Evolutionary conservation across 345 rosid genomes (phyloP).

Genomic region (Kernera saxatilis): DNA sequence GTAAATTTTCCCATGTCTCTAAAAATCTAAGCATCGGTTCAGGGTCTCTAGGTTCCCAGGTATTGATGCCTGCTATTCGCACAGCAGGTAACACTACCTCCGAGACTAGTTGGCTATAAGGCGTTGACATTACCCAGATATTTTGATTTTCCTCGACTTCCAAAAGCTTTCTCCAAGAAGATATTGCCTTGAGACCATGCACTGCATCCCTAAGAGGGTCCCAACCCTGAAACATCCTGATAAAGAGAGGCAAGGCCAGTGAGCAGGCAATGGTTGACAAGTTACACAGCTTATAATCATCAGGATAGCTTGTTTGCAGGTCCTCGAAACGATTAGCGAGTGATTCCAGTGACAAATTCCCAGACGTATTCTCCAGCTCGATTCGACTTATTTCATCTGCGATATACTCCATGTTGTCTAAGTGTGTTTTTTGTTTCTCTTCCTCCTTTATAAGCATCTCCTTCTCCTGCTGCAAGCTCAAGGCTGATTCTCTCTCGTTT

Average conservation of each 20-base stretch:
- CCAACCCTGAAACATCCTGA: constrained; percentile 90
- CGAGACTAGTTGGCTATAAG: constrained; percentile 68
- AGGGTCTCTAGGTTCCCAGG: constrained; percentile 91
- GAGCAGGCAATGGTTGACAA: constrained; percentile 74
- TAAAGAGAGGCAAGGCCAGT: constrained; percentile 69
- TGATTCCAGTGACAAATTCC: constrained; percentile 56
- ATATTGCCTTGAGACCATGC: constrained; percentile 56
- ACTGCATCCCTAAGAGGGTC: constrained; percentile 71
- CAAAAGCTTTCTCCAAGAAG: constrained; percentile 61
- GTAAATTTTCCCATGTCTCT: constrained; percentile 73
- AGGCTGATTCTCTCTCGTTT: constrained; percentile 78
- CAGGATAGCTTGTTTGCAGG: constrained; percentile 45
- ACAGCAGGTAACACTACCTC: constrained; percentile 83
- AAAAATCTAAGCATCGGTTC: constrained; percentile 92
- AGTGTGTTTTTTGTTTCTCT: constrained; percentile 47
- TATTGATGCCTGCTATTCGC: constrained; percentile 72
- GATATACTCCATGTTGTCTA: constrained; percentile 60
- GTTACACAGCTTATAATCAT: constrained; percentile 76
- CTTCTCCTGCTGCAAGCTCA: constrained; percentile 76
- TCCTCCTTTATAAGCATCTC: constrained; percentile 59
- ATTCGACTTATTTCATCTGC: constrained; percentile 38
- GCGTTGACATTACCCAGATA: constrained; percentile 65
- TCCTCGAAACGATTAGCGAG: constrained; percentile 51
- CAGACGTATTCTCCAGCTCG: constrained; percentile 51
- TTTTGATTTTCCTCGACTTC: constrained; percentile 57